phyloP scores from a whole-genome alignment of 495 filamentous ascomycete species.

The Apiosordaria backusii region DNA sequence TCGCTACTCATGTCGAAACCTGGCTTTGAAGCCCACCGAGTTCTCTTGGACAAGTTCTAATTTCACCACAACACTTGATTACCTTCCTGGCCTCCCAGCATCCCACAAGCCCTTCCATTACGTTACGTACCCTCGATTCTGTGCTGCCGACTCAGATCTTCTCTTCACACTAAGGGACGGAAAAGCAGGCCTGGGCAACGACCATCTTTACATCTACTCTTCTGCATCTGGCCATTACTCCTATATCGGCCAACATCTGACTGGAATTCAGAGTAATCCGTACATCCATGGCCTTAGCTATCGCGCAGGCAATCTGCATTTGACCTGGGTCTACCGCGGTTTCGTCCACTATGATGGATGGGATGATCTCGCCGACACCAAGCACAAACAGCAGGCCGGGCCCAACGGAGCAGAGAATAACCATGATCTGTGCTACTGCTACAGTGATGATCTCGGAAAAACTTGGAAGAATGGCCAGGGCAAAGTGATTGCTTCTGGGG shows the following conservation, averaged over 20 bases:
- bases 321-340: constrained; percentile 48
- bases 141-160: constrained; percentile 27
- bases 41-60: constrained; percentile 37
- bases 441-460: constrained; percentile 38
- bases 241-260: constrained; percentile 40
- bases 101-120: constrained; percentile 34
- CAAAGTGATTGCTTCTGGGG: constrained; percentile 27
- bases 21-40: constrained; percentile 35
- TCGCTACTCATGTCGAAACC: constrained; percentile 36
- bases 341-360: constrained; percentile 43
- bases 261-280: constrained; percentile 44
- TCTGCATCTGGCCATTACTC: constrained; percentile 23
- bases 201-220: constrained; percentile 42
- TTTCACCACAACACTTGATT: constrained; percentile 38
- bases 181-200: constrained; percentile 48
- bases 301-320: constrained; percentile 32
- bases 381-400: constrained; percentile 44
- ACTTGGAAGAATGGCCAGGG: constrained; percentile 40
- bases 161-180: constrained; percentile 48
- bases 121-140: constrained; percentile 50
- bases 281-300: constrained; percentile 47
- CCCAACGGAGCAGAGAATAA: constrained; percentile 47
- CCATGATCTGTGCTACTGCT: constrained; percentile 45
- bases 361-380: constrained; percentile 39
- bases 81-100: constrained; percentile 38